Evolutionary conservation across 2,329 filamentous ascomycete species (phyloP).

Genomic region (Davidsoniella neocaledoniae): DNA sequence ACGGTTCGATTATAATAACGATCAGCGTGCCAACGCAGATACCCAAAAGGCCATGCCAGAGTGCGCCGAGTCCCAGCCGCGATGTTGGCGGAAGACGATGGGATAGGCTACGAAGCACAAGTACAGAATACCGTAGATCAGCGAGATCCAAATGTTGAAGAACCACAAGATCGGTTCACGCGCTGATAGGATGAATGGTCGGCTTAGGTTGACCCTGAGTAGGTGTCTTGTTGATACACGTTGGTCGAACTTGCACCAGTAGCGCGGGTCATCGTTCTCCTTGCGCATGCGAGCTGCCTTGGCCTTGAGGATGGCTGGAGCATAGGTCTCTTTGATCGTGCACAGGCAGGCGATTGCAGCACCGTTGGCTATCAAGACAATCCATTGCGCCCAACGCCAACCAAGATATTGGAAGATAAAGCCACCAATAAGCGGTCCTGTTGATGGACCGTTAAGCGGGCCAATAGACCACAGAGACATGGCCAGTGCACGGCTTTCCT

Average conservation of each 20-base stretch:
- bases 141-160: constrained; percentile 56
- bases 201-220: constrained; percentile 56
- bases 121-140: constrained; percentile 76
- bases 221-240: constrained; percentile 46
- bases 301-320: constrained; percentile 49
- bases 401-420: constrained; percentile 55
- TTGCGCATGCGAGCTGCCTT: constrained; percentile 48
- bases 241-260: constrained; percentile 69
- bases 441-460: constrained; percentile 56
- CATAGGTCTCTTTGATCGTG: constrained; percentile 58
- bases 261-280: constrained; percentile 52
- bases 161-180: constrained; percentile 70
- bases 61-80: constrained; percentile 60
- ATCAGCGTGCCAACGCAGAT: constrained; percentile 46
- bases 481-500: constrained; percentile 64
- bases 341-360: constrained; percentile 41
- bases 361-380: constrained; percentile 55
- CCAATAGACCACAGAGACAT: constrained; percentile 74
- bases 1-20: constrained; percentile 46
- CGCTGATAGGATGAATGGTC: constrained; percentile 60
- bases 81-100: constrained; percentile 56
- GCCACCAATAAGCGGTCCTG: constrained; percentile 43
- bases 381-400: constrained; percentile 81
- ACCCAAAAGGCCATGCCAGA: constrained; percentile 67
- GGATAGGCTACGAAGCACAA: constrained; percentile 86